Evolutionary conservation across 2,329 filamentous ascomycete species (phyloP).

Genomic region (Aspergillus aculeatus): DNA sequence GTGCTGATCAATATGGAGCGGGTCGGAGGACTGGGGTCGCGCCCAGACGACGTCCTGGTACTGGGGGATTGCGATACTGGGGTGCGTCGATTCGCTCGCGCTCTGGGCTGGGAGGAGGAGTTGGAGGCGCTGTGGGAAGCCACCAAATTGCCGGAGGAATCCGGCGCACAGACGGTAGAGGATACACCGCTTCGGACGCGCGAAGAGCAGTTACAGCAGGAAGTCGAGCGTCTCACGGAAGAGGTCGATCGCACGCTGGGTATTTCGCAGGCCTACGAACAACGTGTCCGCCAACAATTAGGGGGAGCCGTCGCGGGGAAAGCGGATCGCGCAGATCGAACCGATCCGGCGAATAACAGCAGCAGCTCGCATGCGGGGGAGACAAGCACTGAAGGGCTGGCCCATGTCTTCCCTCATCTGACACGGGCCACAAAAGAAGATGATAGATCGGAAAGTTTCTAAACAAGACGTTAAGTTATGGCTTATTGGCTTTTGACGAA

Average conservation of each 20-base stretch:
- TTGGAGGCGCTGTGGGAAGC: constrained; percentile 72
- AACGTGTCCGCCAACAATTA: constrained; percentile 38
- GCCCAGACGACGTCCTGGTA: constrained; percentile 79
- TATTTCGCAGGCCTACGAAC: constrained; percentile 47
- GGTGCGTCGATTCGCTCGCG: constrained; percentile 73
- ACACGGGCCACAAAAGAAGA: constrained; percentile 16
- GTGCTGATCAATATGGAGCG: constrained; percentile 83
- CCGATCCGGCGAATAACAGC: neutral
- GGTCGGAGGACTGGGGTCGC: constrained; percentile 74
- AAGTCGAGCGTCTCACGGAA: constrained; percentile 58
- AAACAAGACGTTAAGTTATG: neutral
- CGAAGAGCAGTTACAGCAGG: constrained; percentile 58
- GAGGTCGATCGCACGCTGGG: constrained; percentile 58
- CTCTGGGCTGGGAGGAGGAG: constrained; percentile 82
- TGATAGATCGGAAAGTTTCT: constrained; percentile 8
- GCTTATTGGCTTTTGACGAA: neutral
- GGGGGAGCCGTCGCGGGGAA: constrained; percentile 14
- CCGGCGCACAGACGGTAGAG: constrained; percentile 50
- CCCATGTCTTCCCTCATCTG: constrained; percentile 41
- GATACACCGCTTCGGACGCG: constrained; percentile 43
- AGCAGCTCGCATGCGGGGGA: neutral
- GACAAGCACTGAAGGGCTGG: constrained; percentile 22
- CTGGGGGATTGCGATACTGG: constrained; percentile 82
- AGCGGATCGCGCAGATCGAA: constrained; percentile 1
- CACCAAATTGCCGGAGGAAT: constrained; percentile 57